Base-by-base conservation (phyloP, 2,329 filamentous ascomycete genomes). In the Cryphonectria nitschkei region DNA sequence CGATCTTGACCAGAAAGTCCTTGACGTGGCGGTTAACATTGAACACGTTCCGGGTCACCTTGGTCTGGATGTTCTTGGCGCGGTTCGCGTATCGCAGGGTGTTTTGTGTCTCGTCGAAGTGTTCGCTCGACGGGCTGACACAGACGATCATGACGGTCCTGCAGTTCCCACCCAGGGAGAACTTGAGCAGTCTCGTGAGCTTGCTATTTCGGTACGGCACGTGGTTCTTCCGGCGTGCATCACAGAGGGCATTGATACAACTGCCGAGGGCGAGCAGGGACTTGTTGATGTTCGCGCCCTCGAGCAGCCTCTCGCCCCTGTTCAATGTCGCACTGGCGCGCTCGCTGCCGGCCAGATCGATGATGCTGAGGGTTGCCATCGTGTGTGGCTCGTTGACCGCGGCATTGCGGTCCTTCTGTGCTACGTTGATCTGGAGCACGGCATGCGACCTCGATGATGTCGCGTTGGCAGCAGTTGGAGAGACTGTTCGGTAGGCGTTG, bases 101-200 rank as follows among this genome's bases (percentile, higher is more conserved):
- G 81, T 99, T 99, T 77, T 99, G 96, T 0, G 95, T 98, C 82
- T 99, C 96, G 80, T 99, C 96, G 76, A 96, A 99, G 81, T 99
- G 96, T 6, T 93, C 92, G 77, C 96, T 98, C 0, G 94, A 98
- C 1, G 96, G 96, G 76, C 95, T 98, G 68, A 99, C 93, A 77
- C 96, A 99, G 37, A 99, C 96, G 80, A 99, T 98, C 96, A 99
- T 99, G 79, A 99, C 96, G 0, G 96, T 99, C 82, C 95, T 97
- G 86, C 96, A 99, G 81, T 99, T 99, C 3, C 96, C 96, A 41
- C 96, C 96, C 0, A 99, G 88, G 0, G 95, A 97, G 82, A 99
- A 99, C 78, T 99, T 99, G 68, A 99, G 88, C 5, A 99, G 86
- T 68, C 96, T 91, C 0, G 96, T 99, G 68, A 99, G 90, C 78